Conservation (phyloP, 2,329 filamentous ascomycete genomes). For the Fusarium tjaetaba region DNA sequence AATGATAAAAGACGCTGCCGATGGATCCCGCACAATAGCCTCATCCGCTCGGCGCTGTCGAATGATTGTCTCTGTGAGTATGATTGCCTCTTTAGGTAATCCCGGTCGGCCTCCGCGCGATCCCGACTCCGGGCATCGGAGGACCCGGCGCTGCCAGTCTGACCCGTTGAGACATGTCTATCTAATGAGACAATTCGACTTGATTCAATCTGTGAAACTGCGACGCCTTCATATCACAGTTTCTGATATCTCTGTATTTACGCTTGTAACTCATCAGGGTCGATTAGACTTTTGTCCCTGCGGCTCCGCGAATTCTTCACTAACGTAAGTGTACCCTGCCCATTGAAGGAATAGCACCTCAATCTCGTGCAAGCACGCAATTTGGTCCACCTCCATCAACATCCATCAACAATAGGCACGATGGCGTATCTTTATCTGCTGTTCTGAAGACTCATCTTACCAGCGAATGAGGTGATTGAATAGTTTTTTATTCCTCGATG, state of each 20-base stretch:
- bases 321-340: constrained; percentile 13
- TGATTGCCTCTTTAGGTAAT: constrained; percentile 34
- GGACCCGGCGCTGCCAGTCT: constrained; percentile 4
- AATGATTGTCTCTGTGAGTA: constrained; percentile 27
- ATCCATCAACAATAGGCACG: constrained; percentile 25
- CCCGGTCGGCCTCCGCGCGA: constrained; percentile 36
- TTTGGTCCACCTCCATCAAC: constrained; percentile 33
- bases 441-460: constrained; percentile 2
- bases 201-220: not conserved
- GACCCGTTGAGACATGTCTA: not conserved
- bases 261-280: not conserved
- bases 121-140: constrained; percentile 36
- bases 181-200: not conserved
- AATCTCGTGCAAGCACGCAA: constrained; percentile 40
- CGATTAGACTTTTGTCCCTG: not conserved
- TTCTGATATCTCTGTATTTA: not conserved
- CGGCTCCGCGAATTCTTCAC: not conserved
- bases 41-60: constrained; percentile 23
- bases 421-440: constrained; percentile 17
- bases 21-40: constrained; percentile 41
- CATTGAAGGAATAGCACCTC: not conserved
- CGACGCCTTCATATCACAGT: not conserved
- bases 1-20: constrained; percentile 6
- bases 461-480: constrained; percentile 1
- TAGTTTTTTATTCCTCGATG: not conserved